Evolutionary conservation across 139 green algal species (phyloP).

Genomic region (Chlamydomonas sp.): DNA sequence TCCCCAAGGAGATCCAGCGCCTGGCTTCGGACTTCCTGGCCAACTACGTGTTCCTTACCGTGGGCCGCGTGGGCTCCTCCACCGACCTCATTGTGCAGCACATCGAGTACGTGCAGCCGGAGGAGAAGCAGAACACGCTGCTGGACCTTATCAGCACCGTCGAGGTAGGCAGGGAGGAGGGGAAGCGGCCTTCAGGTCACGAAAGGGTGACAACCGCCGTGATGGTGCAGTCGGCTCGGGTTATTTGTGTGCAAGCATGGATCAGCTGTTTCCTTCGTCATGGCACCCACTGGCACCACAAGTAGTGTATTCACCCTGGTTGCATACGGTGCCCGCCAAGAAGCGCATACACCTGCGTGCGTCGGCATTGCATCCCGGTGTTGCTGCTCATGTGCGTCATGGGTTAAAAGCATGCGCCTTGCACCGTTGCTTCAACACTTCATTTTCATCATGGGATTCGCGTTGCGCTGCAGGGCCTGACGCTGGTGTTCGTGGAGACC

Average conservation of each 20-base stretch:
- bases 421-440: too few species aligned
- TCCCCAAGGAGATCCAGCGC: constrained; percentile 93
- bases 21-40: constrained; percentile 95
- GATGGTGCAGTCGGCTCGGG: too few species aligned
- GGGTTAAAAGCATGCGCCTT: not conserved
- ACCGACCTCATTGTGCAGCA: constrained; percentile 96
- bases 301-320: too few species aligned
- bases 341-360: too few species aligned
- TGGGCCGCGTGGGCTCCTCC: constrained; percentile 95
- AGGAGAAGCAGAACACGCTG: constrained; percentile 93
- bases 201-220: too few species aligned
- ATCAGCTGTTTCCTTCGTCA: too few species aligned
- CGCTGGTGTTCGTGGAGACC: constrained; percentile 98
- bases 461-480: constrained; percentile 76
- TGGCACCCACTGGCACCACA: too few species aligned
- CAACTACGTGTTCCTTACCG: constrained; percentile 98
- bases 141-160: constrained; percentile 93
- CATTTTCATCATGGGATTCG: too few species aligned
- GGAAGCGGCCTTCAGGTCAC: not conserved
- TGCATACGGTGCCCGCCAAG: too few species aligned
- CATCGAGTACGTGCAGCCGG: constrained; percentile 83
- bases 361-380: not conserved
- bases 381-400: not conserved
- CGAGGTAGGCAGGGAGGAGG: constrained; percentile 55
- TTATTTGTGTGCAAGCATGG: too few species aligned